A percentile compares a stretch with the other conserved stretches of the same genome.
phyloP scores from a whole-genome alignment of 768 basidiomycete genomes.

The Podaxis carcinomalis region DNA sequence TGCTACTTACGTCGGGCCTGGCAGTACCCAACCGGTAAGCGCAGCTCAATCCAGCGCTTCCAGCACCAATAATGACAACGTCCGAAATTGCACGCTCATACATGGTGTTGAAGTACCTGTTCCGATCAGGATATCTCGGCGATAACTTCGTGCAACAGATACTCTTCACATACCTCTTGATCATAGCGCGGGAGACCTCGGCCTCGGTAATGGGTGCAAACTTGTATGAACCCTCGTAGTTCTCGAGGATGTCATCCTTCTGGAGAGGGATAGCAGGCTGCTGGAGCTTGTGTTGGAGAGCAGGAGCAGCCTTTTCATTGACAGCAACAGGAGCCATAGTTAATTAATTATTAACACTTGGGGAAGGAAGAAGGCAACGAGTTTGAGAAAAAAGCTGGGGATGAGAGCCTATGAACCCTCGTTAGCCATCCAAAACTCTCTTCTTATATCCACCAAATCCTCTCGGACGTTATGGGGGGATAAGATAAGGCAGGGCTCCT shows the following conservation, averaged over 20 bases:
- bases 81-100: conserved; percentile 74
- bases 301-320: conserved; percentile 7
- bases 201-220: conserved; percentile 76
- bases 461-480: neutral
- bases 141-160: neutral
- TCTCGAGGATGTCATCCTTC: conserved; percentile 38
- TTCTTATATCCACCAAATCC: neutral
- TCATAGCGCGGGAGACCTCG: conserved; percentile 74
- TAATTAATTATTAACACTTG: neutral
- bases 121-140: neutral
- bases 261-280: conserved; percentile 13
- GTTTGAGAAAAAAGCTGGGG: neutral
- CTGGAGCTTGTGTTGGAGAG: neutral
- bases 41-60: conserved; percentile 65
- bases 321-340: conserved; percentile 24
- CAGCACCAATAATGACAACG: conserved; percentile 73
- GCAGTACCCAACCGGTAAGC: conserved; percentile 67
- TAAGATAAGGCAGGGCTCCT: neutral
- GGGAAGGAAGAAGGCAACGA: neutral
- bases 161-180: conserved; percentile 46
- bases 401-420: neutral
- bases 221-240: conserved; percentile 60
- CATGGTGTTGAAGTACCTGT: conserved; percentile 70
- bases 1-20: conserved; percentile 53
- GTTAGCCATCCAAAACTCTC: neutral